phyloP scores from a whole-genome alignment of 345 rosid species.

The Populus simonii region DNA sequence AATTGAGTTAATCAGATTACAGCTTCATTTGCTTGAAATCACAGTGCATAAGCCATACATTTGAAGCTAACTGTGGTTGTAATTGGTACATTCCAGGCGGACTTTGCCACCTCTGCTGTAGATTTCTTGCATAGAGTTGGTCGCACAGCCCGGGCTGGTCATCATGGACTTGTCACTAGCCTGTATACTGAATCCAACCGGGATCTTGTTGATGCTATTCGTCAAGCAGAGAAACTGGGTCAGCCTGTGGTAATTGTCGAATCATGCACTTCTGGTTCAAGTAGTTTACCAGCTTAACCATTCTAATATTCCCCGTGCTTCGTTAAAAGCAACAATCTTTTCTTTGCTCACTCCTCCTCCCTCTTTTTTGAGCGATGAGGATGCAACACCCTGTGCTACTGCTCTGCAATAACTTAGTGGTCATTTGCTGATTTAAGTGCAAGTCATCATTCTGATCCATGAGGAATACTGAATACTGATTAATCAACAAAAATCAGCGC shows the following conservation, averaged over 20 bases:
- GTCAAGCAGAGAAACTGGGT: slow-evolving; percentile 60
- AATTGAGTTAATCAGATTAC: too few species aligned
- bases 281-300: too few species aligned
- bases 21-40: too few species aligned
- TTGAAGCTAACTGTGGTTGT: slow-evolving; percentile 7
- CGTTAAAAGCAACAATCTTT: not conserved
- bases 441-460: not conserved
- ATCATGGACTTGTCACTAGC: slow-evolving; percentile 83
- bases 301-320: not conserved
- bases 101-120: slow-evolving; percentile 88
- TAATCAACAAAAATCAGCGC: not conserved
- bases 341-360: not conserved
- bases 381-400: not conserved
- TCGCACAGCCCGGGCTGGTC: slow-evolving; percentile 97
- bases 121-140: slow-evolving; percentile 95
- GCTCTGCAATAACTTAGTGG: not conserved
- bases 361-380: too few species aligned
- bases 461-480: too few species aligned
- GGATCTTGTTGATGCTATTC: slow-evolving; percentile 82
- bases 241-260: slow-evolving; percentile 70
- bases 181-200: slow-evolving; percentile 70
- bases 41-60: too few species aligned
- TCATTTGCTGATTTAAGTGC: not conserved
- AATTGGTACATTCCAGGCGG: slow-evolving; percentile 67
- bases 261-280: not conserved